These are phyloP conservation scores for Ganoderma lucidum DNA, from an alignment of 1,284 basidiomycete species.

Conservation along the genomic window DNA sequence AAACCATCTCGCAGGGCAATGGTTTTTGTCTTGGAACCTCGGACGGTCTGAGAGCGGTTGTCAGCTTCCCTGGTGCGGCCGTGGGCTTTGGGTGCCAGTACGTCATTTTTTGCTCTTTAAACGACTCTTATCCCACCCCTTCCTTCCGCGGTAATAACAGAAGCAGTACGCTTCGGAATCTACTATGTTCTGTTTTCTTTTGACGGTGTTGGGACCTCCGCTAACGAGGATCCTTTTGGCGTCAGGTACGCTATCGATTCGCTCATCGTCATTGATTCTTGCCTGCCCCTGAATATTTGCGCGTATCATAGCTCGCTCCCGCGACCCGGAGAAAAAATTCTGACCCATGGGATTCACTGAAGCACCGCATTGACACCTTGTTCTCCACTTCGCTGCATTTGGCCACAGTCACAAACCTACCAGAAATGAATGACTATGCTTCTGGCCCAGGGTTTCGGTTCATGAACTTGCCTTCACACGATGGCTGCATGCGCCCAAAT, in stretches of 20 bases:
- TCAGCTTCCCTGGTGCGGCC: not conserved
- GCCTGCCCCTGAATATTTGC: not conserved
- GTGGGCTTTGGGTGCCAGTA: not conserved
- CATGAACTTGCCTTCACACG: not conserved
- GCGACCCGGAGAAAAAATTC: not conserved
- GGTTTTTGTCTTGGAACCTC: not conserved
- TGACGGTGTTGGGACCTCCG: not conserved
- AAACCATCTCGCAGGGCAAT: not conserved
- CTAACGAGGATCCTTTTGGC: constrained; percentile 3
- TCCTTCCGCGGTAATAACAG: not conserved
- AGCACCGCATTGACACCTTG: constrained; percentile 12
- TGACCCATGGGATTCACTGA: no score
- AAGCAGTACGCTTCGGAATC: not conserved
- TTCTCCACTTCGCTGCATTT: constrained; percentile 1
- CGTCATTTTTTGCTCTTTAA: not conserved
- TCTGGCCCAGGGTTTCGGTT: not conserved
- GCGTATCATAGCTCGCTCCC: not conserved
- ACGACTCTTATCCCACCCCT: no score
- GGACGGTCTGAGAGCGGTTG: not conserved
- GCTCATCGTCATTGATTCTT: not conserved
- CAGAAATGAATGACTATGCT: not conserved
- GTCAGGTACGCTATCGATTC: constrained; percentile 5
- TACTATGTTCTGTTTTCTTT: not conserved
- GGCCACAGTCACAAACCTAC: not conserved
- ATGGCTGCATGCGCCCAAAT: constrained; percentile 5